Percentiles rank a stretch among this genome's conserved stretches.
These are phyloP conservation scores for Piedraia hortae DNA, from an alignment of 2,329 filamentous ascomycete genomes.

Conservation along the genomic window DNA sequence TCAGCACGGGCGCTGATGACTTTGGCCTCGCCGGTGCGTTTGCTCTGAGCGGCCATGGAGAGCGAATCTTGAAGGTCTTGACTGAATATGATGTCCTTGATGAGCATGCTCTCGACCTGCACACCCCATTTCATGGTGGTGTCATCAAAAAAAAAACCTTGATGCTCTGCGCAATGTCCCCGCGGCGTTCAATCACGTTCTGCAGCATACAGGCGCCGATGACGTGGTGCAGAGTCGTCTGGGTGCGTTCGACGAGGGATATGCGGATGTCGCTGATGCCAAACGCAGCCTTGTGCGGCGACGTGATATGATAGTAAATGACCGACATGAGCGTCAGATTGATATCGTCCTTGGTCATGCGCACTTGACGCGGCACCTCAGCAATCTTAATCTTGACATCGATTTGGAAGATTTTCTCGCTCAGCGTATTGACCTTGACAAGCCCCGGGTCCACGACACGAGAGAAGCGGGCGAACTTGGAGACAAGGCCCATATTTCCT, in stretches of 20 bases:
- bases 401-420: slow-evolving; percentile 66
- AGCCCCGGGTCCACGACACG: slow-evolving; percentile 89
- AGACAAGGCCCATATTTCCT: slow-evolving; percentile 84
- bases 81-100: slow-evolving; percentile 97
- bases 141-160: slow-evolving; percentile 37
- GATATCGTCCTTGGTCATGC: slow-evolving; percentile 99
- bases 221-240: slow-evolving; percentile 90
- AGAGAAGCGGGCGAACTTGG: slow-evolving; percentile 85
- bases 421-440: slow-evolving; percentile 89
- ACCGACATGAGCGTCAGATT: slow-evolving; percentile 81
- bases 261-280: slow-evolving; percentile 85
- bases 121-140: slow-evolving; percentile 87
- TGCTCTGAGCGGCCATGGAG: slow-evolving; percentile 94
- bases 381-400: slow-evolving; percentile 99
- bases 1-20: slow-evolving; percentile 92
- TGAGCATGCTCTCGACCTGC: slow-evolving; percentile 89
- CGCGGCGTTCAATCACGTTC: slow-evolving; percentile 92
- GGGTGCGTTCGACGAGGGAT: slow-evolving; percentile 85
- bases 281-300: slow-evolving; percentile 89
- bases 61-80: slow-evolving; percentile 85
- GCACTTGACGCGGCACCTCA: slow-evolving; percentile 82
- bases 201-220: slow-evolving; percentile 86
- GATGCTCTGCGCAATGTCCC: slow-evolving; percentile 86
- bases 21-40: slow-evolving; percentile 95
- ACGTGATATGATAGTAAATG: slow-evolving; percentile 95